Base-by-base conservation (phyloP, 2,329 filamentous ascomycete genomes). In the Fusarium pseudonygamai region DNA sequence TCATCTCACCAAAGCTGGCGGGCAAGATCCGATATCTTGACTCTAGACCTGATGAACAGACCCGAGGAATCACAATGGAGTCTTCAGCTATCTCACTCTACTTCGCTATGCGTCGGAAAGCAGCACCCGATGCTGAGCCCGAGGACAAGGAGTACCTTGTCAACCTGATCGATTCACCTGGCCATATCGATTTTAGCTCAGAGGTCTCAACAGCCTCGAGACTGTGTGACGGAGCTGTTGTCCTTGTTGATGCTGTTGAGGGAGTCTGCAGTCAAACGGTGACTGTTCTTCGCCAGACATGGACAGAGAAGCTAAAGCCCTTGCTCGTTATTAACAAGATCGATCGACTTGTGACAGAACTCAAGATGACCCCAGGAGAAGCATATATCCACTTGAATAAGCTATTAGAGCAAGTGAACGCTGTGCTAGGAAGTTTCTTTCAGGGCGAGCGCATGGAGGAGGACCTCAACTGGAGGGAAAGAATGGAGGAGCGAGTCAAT, bases 41-140 rank as follows among this genome's bases (percentile, higher is more conserved):
- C 84, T 98, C 96, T 28, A 89, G 96, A 47, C 96, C 96, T 4
- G 96, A 99, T 83, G 96, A 99, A 82, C 96, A 99, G 84, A 89
- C 93, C 22, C 92, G 96, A 74, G 96, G 96, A 64, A 99, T 99
- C 80, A 99, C 96, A n/a, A 99, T 99, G 96, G 96, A 99, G 82
- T 98, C 96, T 1, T 98, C 96, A 11, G 96, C 96, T 71, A 99
- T 99, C 73, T 98, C 96, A 1, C 87, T 99, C 39, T 97, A 93
- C 83, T 99, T 99, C 82, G 97, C 95, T 40, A 94, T 98, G 88
- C 85, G 97, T 60, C 89, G 95, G 75, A 90, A 94, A 75, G 85
- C 90, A 42, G 86, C 89, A 4, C 91, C 92, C 5, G 91, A 94
- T 22, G 90, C 90, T 11, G 80, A 86, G 20, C 92, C 94, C 1